Percentiles rank a stretch among this genome's conserved stretches.
phyloP scores from a whole-genome alignment of 306 rosid species.

The Arachis hypogaea region DNA sequence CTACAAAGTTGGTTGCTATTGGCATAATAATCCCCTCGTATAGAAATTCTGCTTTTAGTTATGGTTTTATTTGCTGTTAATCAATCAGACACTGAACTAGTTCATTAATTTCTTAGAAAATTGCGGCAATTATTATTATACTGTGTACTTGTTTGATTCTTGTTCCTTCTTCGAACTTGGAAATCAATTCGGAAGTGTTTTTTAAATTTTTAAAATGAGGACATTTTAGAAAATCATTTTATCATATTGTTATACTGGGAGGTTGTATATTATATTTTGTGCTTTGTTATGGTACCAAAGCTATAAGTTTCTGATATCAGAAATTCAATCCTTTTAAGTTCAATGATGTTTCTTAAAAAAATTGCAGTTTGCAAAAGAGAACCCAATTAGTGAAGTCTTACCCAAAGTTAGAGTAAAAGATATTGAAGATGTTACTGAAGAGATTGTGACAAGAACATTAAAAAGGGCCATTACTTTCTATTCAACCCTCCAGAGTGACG shows the following conservation, averaged over 20 bases:
- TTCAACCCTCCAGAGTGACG: conserved; percentile 70
- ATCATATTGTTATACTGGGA: background rate
- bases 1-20: background rate
- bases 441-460: conserved; percentile 55
- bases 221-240: conserved; percentile 6
- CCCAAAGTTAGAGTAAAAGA: conserved; percentile 70
- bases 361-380: conserved; percentile 66
- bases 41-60: background rate
- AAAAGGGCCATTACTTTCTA: conserved; percentile 70
- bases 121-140: background rate
- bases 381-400: conserved; percentile 42
- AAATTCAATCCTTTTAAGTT: background rate
- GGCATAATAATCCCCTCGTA: background rate
- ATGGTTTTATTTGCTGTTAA: background rate
- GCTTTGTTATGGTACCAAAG: conserved; percentile 14
- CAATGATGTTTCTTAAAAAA: background rate
- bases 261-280: background rate
- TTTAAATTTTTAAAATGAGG: background rate
- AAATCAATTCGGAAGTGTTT: background rate
- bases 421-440: conserved; percentile 58
- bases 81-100: background rate
- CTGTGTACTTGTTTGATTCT: conserved; percentile 14
- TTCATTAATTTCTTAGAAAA: background rate
- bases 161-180: background rate
- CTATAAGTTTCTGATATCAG: conserved; percentile 10